A percentile compares a stretch with the other conserved stretches of the same genome.
These are phyloP conservation scores for Pythium biforme DNA, from an alignment of 352 stramenopile genomes.

Conservation along the genomic window DNA sequence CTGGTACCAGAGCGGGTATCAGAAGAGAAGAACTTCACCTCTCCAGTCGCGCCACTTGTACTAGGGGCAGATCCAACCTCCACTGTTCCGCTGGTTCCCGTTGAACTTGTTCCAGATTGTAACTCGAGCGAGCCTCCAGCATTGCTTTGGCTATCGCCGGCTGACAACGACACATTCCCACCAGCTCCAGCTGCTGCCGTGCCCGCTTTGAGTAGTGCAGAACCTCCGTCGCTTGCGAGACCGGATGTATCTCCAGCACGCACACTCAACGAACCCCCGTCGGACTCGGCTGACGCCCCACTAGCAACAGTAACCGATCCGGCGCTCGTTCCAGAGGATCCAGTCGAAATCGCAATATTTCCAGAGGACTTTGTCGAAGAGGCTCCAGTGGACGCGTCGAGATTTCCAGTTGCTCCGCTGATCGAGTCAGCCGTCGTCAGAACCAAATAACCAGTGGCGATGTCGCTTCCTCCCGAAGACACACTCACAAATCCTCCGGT, in stretches of 20 bases:
- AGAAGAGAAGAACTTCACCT: slow-evolving; percentile 3
- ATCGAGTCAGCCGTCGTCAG: slow-evolving; percentile 7
- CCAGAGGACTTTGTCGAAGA: slow-evolving; percentile 6
- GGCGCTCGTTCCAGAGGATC: slow-evolving; percentile 9
- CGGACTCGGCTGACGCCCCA: slow-evolving; percentile 3
- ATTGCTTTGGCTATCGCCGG: slow-evolving; percentile 26
- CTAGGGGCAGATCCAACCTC: not conserved
- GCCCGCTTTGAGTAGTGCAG: slow-evolving; percentile 33
- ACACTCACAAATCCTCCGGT: slow-evolving; percentile 17
- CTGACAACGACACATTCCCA: slow-evolving; percentile 30
- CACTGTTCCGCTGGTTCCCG: not conserved
- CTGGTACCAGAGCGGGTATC: slow-evolving; percentile 1
- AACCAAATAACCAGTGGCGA: slow-evolving; percentile 3
- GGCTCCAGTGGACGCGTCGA: slow-evolving; percentile 3
- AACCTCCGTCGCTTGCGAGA: slow-evolving; percentile 24
- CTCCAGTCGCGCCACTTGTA: slow-evolving; percentile 8
- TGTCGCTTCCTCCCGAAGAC: slow-evolving; percentile 6
- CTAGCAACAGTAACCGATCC: slow-evolving; percentile 13
- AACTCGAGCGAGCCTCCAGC: slow-evolving; percentile 36
- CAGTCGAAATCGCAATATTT: slow-evolving; percentile 1
- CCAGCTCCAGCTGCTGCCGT: slow-evolving; percentile 23
- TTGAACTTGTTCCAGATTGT: slow-evolving; percentile 23
- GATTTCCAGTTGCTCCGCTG: slow-evolving; percentile 1
- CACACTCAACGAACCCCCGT: not conserved
- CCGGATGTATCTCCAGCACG: slow-evolving; percentile 7